A percentile compares a stretch with the other conserved stretches of the same genome.
These are phyloP conservation scores for Trichoderma reesei DNA, from an alignment of 495 filamentous ascomycete genomes.

Conservation along the genomic window DNA sequence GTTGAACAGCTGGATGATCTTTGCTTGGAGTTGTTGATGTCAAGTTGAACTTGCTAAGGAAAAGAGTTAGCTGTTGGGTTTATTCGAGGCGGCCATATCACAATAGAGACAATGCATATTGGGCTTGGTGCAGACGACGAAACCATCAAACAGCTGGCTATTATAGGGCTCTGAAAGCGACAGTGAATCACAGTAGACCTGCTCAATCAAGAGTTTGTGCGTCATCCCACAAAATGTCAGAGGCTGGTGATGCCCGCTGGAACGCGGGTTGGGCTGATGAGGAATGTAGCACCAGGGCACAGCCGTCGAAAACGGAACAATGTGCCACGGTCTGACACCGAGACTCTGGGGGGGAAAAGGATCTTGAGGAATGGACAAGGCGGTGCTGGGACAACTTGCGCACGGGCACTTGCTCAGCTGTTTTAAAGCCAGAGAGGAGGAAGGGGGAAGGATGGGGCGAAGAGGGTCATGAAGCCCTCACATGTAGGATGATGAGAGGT, in stretches of 20 bases:
- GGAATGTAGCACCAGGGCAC: not conserved
- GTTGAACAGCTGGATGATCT: slow-evolving; percentile 21
- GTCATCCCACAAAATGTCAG: not conserved
- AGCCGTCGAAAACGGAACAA: not conserved
- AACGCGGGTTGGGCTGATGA: not conserved
- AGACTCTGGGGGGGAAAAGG: not conserved
- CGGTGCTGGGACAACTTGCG: not conserved
- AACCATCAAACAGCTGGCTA: not conserved
- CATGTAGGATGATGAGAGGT: not conserved
- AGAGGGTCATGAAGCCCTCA: not conserved
- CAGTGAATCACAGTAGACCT: not conserved
- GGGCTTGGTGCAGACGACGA: not conserved
- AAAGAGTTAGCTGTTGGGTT: not conserved
- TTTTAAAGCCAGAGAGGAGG: not conserved
- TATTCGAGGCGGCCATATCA: not conserved
- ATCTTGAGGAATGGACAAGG: not conserved
- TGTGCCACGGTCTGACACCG: not conserved
- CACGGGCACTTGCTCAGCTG: not conserved
- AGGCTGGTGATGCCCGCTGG: not conserved
- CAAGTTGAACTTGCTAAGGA: not conserved
- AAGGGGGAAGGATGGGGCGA: too few relatives aligned
- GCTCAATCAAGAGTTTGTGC: not conserved
- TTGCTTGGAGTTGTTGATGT: not conserved
- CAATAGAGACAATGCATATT: not conserved
- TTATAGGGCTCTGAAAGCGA: slow-evolving; percentile 10